Conservation (phyloP, 352 stramenopile genomes). For the Globisporangium echinulatum region DNA sequence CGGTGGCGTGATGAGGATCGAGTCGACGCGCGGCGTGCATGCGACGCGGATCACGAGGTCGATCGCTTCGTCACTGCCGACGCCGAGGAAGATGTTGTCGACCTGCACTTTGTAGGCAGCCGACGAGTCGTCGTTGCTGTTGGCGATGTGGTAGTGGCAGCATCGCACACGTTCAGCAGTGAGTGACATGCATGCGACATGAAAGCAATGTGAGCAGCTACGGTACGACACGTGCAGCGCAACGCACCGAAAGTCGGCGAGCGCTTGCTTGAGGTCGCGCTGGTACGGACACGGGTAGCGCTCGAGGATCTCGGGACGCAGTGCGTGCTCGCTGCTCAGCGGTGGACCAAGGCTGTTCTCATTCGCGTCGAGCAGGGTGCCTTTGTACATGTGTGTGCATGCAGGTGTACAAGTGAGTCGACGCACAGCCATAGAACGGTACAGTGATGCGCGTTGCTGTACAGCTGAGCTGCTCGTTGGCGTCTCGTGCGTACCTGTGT, state of each 20-base stretch:
- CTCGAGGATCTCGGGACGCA: conserved; percentile 82
- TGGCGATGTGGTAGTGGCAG: too few species aligned
- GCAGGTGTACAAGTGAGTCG: background rate
- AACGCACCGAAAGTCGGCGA: conserved; percentile 71
- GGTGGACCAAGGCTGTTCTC: conserved; percentile 96
- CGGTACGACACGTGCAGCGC: too few species aligned
- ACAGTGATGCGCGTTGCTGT: too few species aligned
- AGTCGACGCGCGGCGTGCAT: conserved; percentile 89
- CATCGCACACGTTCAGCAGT: conserved; percentile 3
- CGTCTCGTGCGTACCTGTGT: conserved; percentile 37
- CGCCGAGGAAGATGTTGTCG: conserved; percentile 97
- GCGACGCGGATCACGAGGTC: conserved; percentile 97
- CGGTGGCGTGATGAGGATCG: conserved; percentile 95
- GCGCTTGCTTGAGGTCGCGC: conserved; percentile 87
- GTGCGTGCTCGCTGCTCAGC: conserved; percentile 60
- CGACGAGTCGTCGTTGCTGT: conserved; percentile 37
- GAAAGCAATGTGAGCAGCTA: background rate
- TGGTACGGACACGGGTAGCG: conserved; percentile 96
- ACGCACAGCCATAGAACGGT: background rate
- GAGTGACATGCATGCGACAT: background rate
- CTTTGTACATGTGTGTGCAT: conserved; percentile 21
- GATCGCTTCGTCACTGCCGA: conserved; percentile 98
- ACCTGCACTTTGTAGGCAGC: conserved; percentile 51
- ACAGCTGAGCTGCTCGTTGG: too few species aligned
- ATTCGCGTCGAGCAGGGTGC: conserved; percentile 97